These are phyloP conservation scores for Magnaporthales sp. DNA, from an alignment of 2,329 filamentous ascomycete genomes.

Conservation along the genomic window DNA sequence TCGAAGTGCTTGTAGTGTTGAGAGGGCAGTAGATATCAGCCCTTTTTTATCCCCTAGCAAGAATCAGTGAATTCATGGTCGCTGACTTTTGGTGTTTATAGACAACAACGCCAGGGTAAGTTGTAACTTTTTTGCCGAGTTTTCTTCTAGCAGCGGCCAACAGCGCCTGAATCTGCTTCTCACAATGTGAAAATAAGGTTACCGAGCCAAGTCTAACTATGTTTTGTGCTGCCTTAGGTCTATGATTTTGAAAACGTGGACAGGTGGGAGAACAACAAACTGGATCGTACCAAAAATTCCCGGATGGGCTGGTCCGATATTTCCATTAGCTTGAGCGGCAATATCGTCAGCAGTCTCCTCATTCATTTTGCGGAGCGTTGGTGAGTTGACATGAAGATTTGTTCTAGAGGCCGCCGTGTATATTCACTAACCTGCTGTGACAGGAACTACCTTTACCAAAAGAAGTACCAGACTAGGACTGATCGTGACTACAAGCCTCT, in stretches of 20 bases:
- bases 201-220: not conserved
- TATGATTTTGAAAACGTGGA: slow-evolving; percentile 62
- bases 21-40: not conserved
- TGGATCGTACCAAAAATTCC: slow-evolving; percentile 69
- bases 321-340: slow-evolving; percentile 65
- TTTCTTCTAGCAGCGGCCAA: not conserved
- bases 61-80: not conserved
- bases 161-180: not conserved
- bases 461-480: slow-evolving; percentile 60
- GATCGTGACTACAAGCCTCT: slow-evolving; percentile 39
- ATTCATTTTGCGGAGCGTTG: slow-evolving; percentile 79
- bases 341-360: slow-evolving; percentile 65
- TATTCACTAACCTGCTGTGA: not conserved
- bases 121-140: not conserved
- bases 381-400: slow-evolving; percentile 26
- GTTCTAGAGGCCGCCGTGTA: not conserved
- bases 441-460: slow-evolving; percentile 75
- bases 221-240: not conserved
- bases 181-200: too few species aligned
- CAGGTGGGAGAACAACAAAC: slow-evolving; percentile 78
- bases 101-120: slow-evolving; percentile 63
- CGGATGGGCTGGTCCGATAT: slow-evolving; percentile 94
- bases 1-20: not conserved
- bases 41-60: not conserved
- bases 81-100: not conserved